Evolutionary conservation across 768 basidiomycete genomes (phyloP), one percentile per base, ranked within the genome.

Genomic region (Roridomyces roridus): DNA sequence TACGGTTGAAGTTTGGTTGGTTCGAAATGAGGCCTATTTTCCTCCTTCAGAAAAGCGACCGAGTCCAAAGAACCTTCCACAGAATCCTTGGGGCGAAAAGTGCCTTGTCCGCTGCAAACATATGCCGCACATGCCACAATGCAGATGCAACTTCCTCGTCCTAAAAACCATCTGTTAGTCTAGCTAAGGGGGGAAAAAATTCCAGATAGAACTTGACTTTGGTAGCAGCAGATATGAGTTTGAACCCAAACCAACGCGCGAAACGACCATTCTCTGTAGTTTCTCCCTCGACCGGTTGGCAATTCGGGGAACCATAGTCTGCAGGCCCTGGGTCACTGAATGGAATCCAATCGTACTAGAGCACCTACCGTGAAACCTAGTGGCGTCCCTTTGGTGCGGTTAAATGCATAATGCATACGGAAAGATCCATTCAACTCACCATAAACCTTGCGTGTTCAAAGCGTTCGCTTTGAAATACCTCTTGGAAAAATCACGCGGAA

Each of bases 101-200:
- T 6, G 36, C 50, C n/a, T 45, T 58, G 21, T 58, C 57, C 26
- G 67, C 17, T 36, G 49, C 50, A 12, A 63, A 15, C 54, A 63
- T 56, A 74, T 70, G 55, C 4, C 58, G 44, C 18, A 55, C 57
- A 66, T 68, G 55, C 60, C 60, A 62, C 9, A 62, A 35, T 14
- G 46, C 56, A 17, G 55, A 62, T 9, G 56, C 60, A 40, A 57
- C 62, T 25, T 48, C 58, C 25, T 49, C 29, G 37, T 63, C 24
- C 62, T 63, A 26, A 8, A 41, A 25, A 23, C n/a, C n/a, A 12
- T 18, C 20, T 31, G 25, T 28, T 18, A 35, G 31, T 4, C 20
- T 26, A n/a, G 23, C 14, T 31, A 7, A 25, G 29, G 21, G 51
- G 18, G 18, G 20, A 8, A 29, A 5, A 18, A n/a, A 8, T 3